Conservation (phyloP, 2,329 filamentous ascomycete genomes). For the Aspergillus niger region DNA sequence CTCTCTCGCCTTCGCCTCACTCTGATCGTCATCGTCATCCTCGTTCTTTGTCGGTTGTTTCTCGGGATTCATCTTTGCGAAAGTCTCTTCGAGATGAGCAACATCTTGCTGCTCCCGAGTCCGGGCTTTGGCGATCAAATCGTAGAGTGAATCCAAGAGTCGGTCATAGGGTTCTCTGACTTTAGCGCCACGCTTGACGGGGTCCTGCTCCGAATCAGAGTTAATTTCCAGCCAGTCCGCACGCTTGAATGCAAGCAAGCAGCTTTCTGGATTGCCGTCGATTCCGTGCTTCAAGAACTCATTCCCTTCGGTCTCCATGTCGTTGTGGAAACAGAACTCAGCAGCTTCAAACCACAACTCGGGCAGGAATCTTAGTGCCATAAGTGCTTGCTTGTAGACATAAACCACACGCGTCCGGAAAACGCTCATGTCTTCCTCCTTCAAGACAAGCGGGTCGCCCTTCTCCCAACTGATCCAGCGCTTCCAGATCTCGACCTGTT, state of each 20-base stretch:
- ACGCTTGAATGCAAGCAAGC: constrained; percentile 83
- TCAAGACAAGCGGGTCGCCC: constrained; percentile 83
- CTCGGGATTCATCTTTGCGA: constrained; percentile 45
- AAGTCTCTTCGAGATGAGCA: constrained; percentile 57
- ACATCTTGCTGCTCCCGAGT: constrained; percentile 66
- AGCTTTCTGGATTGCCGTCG: constrained; percentile 88
- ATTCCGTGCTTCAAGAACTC: constrained; percentile 82
- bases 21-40: constrained; percentile 57
- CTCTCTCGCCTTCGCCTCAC: constrained; percentile 53
- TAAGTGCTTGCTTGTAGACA: constrained; percentile 89
- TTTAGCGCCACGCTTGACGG: constrained; percentile 64
- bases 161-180: constrained; percentile 83
- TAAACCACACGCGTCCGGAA: constrained; percentile 82
- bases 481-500: constrained; percentile 88
- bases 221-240: constrained; percentile 84
- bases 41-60: constrained; percentile 47
- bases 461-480: constrained; percentile 96
- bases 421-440: constrained; percentile 73
- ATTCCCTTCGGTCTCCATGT: constrained; percentile 69
- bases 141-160: constrained; percentile 84
- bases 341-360: constrained; percentile 95
- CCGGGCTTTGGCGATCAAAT: constrained; percentile 71
- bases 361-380: constrained; percentile 92
- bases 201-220: constrained; percentile 72
- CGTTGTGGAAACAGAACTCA: constrained; percentile 85